A percentile compares a stretch with the other conserved stretches of the same genome.
These are phyloP conservation scores for Rhizopogon salebrosus DNA, from an alignment of 768 basidiomycete genomes.

Conservation along the genomic window DNA sequence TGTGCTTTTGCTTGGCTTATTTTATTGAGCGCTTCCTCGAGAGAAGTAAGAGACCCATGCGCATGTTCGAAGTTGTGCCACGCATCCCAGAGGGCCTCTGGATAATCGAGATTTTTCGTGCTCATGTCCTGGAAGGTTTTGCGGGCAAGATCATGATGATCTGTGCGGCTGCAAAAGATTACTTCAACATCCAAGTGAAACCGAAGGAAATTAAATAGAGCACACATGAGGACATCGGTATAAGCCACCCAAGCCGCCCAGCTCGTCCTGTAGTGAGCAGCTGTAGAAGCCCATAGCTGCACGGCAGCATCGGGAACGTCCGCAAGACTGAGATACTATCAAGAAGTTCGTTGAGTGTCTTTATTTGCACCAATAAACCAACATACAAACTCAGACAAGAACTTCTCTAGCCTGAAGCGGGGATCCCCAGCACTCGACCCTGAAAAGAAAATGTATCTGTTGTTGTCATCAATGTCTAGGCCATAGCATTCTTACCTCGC, in stretches of 20 bases:
- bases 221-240: slow-evolving; percentile 70
- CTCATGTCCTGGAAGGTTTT: slow-evolving; percentile 61
- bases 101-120: slow-evolving; percentile 83
- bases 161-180: slow-evolving; percentile 38
- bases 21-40: slow-evolving; percentile 58
- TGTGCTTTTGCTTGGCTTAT: slow-evolving; percentile 61
- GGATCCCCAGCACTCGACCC: slow-evolving; percentile 69
- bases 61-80: slow-evolving; percentile 87
- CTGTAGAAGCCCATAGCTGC: slow-evolving; percentile 59
- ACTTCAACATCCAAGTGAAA: slow-evolving; percentile 2
- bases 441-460: slow-evolving; percentile 18
- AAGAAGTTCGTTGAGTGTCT: not conserved
- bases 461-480: not conserved
- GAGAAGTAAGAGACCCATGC: slow-evolving; percentile 65
- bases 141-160: slow-evolving; percentile 56
- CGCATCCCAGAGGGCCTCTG: slow-evolving; percentile 89
- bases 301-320: slow-evolving; percentile 52
- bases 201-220: slow-evolving; percentile 2
- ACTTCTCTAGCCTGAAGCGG: slow-evolving; percentile 78
- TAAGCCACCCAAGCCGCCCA: slow-evolving; percentile 75
- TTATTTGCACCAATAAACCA: not conserved
- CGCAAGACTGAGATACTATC: slow-evolving; percentile 41
- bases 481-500: slow-evolving; percentile 35
- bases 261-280: slow-evolving; percentile 62
- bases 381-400: slow-evolving; percentile 70